These are phyloP conservation scores for Skeletonema tropicum DNA, from an alignment of 108 stramenopile genomes.

Conservation along the genomic window DNA sequence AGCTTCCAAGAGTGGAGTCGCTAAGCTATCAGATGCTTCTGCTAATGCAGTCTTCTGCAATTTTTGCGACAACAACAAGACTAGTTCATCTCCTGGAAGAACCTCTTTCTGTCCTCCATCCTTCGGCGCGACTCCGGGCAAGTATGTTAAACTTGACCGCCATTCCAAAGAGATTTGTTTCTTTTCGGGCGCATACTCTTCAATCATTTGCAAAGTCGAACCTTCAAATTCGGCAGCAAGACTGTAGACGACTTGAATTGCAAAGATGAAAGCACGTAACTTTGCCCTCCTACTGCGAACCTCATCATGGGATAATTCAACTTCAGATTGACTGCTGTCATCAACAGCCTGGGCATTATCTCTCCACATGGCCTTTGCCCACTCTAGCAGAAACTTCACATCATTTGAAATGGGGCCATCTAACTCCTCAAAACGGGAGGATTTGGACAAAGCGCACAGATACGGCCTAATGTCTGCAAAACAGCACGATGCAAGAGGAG, in stretches of 20 bases:
- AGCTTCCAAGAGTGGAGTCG: conserved; percentile 27
- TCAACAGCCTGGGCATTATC: conserved; percentile 22
- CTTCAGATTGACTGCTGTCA: conserved; percentile 7
- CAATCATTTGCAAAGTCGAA: conserved; percentile 14
- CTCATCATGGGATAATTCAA: conserved; percentile 12
- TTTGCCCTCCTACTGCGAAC: conserved; percentile 46
- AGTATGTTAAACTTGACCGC: conserved; percentile 32
- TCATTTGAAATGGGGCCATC: conserved; percentile 18
- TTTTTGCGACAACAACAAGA: conserved; percentile 55
- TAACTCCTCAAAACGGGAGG: not conserved
- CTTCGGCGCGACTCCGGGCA: conserved; percentile 36
- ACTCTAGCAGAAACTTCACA: conserved; percentile 26
- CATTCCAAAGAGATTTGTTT: conserved; percentile 35
- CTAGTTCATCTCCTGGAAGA: conserved; percentile 79
- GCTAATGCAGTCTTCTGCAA: conserved; percentile 10
- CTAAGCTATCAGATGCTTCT: not conserved
- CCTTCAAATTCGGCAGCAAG: conserved; percentile 30
- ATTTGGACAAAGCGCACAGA: conserved; percentile 23
- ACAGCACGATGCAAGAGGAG: conserved; percentile 59
- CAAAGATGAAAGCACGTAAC: conserved; percentile 68
- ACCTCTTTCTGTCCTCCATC: conserved; percentile 71
- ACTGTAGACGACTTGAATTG: conserved; percentile 58
- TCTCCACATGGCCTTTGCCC: conserved; percentile 48
- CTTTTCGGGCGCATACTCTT: conserved; percentile 21
- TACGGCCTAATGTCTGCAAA: conserved; percentile 73